A percentile compares a stretch with the other conserved stretches of the same genome.
phyloP scores from a whole-genome alignment of 106 monocot species.

The Triglochin maritima region DNA sequence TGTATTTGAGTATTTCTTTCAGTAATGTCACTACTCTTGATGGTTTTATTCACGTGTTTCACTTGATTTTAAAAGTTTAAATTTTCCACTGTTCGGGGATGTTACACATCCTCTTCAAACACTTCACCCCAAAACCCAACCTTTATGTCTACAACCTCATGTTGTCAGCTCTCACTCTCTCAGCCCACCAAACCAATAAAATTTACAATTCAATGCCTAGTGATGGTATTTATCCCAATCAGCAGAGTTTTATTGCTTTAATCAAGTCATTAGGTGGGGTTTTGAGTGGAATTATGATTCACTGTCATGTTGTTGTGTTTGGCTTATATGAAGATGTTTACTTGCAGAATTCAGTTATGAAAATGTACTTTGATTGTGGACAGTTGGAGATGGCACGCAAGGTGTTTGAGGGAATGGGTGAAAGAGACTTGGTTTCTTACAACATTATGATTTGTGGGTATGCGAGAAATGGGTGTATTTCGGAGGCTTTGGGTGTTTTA shows the following conservation, averaged over 20 bases:
- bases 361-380: constrained; percentile 35
- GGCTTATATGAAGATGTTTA: constrained; percentile 26
- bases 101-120: constrained; percentile 47
- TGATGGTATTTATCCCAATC: constrained; percentile 27
- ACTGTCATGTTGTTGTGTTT: constrained; percentile 31
- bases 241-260: constrained; percentile 40
- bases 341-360: constrained; percentile 50
- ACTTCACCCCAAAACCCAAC: constrained; percentile 54
- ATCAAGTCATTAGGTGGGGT: constrained; percentile 21
- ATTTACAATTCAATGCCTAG: constrained; percentile 37
- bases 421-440: constrained; percentile 33
- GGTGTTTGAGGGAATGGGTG: constrained; percentile 27
- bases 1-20: too few relatives aligned
- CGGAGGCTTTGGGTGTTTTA: constrained; percentile 31
- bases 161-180: constrained; percentile 47
- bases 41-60: too few relatives aligned
- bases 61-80: too few relatives aligned
- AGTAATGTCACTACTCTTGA: too few relatives aligned
- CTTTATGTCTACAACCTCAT: constrained; percentile 56
- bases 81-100: too few relatives aligned
- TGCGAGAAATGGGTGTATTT: constrained; percentile 15
- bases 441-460: constrained; percentile 51
- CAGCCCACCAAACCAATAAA: constrained; percentile 1
- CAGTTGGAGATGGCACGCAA: constrained; percentile 13
- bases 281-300: constrained; percentile 19